phyloP scores from a whole-genome alignment of 164 flowering plant species.

The Hamamelis virginiana region DNA sequence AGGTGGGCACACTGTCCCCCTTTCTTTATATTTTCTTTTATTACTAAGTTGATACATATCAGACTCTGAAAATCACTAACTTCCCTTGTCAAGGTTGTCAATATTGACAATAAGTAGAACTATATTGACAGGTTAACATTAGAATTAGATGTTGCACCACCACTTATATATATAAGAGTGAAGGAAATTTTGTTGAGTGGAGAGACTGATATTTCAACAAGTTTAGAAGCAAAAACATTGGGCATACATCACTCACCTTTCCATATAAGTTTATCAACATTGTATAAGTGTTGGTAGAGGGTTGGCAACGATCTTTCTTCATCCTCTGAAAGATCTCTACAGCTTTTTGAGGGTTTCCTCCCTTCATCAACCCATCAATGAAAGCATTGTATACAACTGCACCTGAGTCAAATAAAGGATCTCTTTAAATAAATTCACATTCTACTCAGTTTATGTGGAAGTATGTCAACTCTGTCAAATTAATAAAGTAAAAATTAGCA shows the following conservation, averaged over 20 bases:
- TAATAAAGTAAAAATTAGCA: too few species aligned
- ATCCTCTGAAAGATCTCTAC: constrained; percentile 71
- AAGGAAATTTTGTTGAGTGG: neutral
- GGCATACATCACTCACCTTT: constrained; percentile 40
- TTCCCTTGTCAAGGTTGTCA: too few species aligned
- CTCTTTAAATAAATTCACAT: constrained; percentile 8
- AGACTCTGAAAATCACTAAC: too few species aligned
- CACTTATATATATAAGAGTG: neutral
- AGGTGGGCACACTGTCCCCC: too few species aligned
- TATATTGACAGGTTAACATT: too few species aligned
- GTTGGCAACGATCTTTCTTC: constrained; percentile 71
- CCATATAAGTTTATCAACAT: constrained; percentile 86
- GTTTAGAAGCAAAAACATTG: neutral
- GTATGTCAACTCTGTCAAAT: too few species aligned
- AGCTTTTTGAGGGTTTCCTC: constrained; percentile 58
- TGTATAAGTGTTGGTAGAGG: constrained; percentile 73
- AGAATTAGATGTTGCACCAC: neutral
- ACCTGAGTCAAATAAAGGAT: constrained; percentile 41
- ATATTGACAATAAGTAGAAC: too few species aligned
- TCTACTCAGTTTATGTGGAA: neutral
- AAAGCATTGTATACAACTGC: constrained; percentile 76
- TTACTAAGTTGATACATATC: too few species aligned
- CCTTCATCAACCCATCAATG: constrained; percentile 73
- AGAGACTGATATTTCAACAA: neutral
- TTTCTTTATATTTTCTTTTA: too few species aligned